phyloP scores from a whole-genome alignment of 1,139 yeast genomes.

The Hanseniaspora sp. region DNA sequence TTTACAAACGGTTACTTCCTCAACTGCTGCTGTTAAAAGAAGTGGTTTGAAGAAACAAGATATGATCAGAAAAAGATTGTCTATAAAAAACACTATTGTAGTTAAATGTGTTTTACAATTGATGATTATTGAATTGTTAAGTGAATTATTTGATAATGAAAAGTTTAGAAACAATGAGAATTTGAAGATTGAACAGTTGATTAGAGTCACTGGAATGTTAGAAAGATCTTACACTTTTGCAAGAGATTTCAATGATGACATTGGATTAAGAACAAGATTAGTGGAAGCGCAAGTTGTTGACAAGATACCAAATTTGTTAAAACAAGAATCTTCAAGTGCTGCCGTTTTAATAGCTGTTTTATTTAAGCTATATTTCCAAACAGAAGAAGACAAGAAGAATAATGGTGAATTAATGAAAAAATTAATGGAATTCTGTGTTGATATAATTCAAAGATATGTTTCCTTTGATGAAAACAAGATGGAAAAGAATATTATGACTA shows the following conservation, averaged over 20 bases:
- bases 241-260: slow-evolving; percentile 75
- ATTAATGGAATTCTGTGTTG: slow-evolving; percentile 60
- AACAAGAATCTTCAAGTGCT: slow-evolving; percentile 84
- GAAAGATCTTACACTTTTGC: slow-evolving; percentile 71
- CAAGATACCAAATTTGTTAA: slow-evolving; percentile 77
- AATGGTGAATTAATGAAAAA: slow-evolving; percentile 36
- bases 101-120: slow-evolving; percentile 86
- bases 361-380: slow-evolving; percentile 71
- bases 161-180: slow-evolving; percentile 44
- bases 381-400: slow-evolving; percentile 36
- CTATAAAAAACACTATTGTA: slow-evolving; percentile 67
- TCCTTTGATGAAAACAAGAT: slow-evolving; percentile 64
- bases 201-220: slow-evolving; percentile 49
- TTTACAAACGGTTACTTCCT: slow-evolving; percentile 20
- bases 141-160: slow-evolving; percentile 63
- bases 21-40: background rate
- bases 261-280: slow-evolving; percentile 69
- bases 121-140: slow-evolving; percentile 73
- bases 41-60: slow-evolving; percentile 4
- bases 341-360: slow-evolving; percentile 74
- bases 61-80: slow-evolving; percentile 23
- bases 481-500: slow-evolving; percentile 67
- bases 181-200: slow-evolving; percentile 55
- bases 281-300: slow-evolving; percentile 92
- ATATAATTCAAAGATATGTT: slow-evolving; percentile 58